phyloP scores from a whole-genome alignment of 106 monocot genomes.

The Iris macrosiphon region DNA sequence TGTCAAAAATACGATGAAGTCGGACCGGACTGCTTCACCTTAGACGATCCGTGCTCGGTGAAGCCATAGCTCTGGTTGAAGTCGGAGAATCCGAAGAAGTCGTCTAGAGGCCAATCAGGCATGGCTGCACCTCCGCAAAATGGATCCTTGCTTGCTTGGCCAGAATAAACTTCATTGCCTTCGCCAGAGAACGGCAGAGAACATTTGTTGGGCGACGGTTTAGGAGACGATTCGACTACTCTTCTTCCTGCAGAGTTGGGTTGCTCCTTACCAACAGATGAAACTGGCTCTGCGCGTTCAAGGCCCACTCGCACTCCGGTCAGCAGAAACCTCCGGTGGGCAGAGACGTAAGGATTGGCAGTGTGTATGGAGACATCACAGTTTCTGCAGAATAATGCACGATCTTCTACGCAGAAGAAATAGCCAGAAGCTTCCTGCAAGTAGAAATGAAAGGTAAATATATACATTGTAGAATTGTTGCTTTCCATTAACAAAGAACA shows the following conservation, averaged over 20 bases:
- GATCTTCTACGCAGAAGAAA: constrained; percentile 88
- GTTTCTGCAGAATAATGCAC: constrained; percentile 73
- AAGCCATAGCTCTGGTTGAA: constrained; percentile 48
- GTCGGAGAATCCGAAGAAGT: constrained; percentile 42
- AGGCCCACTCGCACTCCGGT: constrained; percentile 77
- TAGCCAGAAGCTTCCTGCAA: constrained; percentile 65
- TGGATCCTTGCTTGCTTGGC: constrained; percentile 5
- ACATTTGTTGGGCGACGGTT: background rate
- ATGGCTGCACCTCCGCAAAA: constrained; percentile 16
- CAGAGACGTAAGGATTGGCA: constrained; percentile 42
- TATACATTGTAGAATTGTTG: too few species aligned
- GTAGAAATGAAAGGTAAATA: too few species aligned
- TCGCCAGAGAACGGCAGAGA: background rate
- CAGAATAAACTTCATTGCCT: constrained; percentile 10
- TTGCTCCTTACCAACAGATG: too few species aligned
- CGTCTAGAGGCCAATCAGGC: constrained; percentile 53
- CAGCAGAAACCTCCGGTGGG: constrained; percentile 71
- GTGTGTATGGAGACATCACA: constrained; percentile 75
- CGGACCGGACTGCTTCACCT: constrained; percentile 27
- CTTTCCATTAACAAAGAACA: too few species aligned
- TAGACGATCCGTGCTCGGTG: constrained; percentile 47
- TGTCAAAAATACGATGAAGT: background rate
- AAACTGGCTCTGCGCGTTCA: constrained; percentile 11
- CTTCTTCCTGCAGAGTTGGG: background rate
- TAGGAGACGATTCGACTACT: background rate